phyloP scores from a whole-genome alignment of 805 yeast genomes.

The Ogataea salicorniae region DNA sequence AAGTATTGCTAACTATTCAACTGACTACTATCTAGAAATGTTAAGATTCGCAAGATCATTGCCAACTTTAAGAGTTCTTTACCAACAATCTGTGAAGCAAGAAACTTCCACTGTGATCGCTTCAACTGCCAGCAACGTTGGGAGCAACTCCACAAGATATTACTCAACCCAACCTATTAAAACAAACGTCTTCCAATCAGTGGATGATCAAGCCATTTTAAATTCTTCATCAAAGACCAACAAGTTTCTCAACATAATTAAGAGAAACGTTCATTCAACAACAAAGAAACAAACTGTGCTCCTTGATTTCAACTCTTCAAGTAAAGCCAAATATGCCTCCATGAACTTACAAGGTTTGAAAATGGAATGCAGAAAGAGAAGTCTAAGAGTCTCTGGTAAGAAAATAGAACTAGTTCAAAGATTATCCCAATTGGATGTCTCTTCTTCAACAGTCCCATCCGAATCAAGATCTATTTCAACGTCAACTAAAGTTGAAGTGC shows the following conservation, averaged over 20 bases:
- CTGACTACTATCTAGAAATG: constrained; percentile 9
- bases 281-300: constrained; percentile 28
- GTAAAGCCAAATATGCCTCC: constrained; percentile 23
- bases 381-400: constrained; percentile 56
- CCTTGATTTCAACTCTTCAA: constrained; percentile 19
- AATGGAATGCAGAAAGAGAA: constrained; percentile 54
- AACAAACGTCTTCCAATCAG: constrained; percentile 3
- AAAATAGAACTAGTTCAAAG: constrained; percentile 50
- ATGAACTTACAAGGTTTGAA: constrained; percentile 54
- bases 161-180: constrained; percentile 5
- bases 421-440: constrained; percentile 16
- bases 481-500: constrained; percentile 2
- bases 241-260: constrained; percentile 13
- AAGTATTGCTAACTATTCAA: neutral
- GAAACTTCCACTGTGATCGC: constrained; percentile 1
- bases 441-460: constrained; percentile 4
- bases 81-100: constrained; percentile 20
- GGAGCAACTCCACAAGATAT: constrained; percentile 5
- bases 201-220: constrained; percentile 1
- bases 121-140: neutral
- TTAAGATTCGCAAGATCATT: constrained; percentile 32
- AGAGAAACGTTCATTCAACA: constrained; percentile 32
- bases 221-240: neutral
- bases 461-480: constrained; percentile 15
- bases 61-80: constrained; percentile 28